A percentile compares a stretch with the other conserved stretches of the same genome.
Conservation (phyloP, 495 filamentous ascomycete genomes). For the Hypomontagnella submonticulosa region DNA sequence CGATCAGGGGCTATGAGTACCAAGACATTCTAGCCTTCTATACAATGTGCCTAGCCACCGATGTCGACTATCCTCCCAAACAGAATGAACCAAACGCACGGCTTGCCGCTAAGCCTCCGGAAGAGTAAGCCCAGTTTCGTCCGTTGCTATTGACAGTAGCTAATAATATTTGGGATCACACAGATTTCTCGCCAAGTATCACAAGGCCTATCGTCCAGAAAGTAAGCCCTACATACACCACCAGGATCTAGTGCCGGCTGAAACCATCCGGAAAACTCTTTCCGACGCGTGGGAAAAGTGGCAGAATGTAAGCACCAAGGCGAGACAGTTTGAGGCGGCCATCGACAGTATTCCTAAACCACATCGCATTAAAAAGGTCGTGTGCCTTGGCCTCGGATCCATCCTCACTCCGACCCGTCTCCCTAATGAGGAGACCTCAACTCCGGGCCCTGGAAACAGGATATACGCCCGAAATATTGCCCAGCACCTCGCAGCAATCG, state of each 20-base stretch:
- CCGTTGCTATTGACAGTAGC: background rate
- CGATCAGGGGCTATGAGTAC: slow-evolving; percentile 9
- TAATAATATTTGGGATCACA: background rate
- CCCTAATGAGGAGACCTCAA: background rate
- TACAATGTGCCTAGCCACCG: slow-evolving; percentile 4
- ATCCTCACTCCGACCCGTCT: background rate
- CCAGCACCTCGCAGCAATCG: slow-evolving; percentile 27
- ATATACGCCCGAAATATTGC: slow-evolving; percentile 22
- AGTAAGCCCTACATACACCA: background rate
- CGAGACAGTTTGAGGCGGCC: slow-evolving; percentile 11
- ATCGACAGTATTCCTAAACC: slow-evolving; percentile 26
- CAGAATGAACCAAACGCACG: slow-evolving; percentile 21
- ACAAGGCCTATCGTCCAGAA: background rate
- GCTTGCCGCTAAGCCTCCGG: slow-evolving; percentile 7
- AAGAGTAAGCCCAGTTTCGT: slow-evolving; percentile 9
- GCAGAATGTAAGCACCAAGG: slow-evolving; percentile 11
- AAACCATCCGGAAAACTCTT: slow-evolving; percentile 15
- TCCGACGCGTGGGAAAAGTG: slow-evolving; percentile 19
- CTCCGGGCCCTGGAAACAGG: background rate
- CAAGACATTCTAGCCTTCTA: background rate
- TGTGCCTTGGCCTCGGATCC: slow-evolving; percentile 28
- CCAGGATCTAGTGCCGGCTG: background rate
- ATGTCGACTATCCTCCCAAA: slow-evolving; percentile 10
- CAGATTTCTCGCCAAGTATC: slow-evolving; percentile 24
- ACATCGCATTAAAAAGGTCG: slow-evolving; percentile 23